Evolutionary conservation across 2,329 filamentous ascomycete species (phyloP).

Genomic region (Beauveria brongniartii): DNA sequence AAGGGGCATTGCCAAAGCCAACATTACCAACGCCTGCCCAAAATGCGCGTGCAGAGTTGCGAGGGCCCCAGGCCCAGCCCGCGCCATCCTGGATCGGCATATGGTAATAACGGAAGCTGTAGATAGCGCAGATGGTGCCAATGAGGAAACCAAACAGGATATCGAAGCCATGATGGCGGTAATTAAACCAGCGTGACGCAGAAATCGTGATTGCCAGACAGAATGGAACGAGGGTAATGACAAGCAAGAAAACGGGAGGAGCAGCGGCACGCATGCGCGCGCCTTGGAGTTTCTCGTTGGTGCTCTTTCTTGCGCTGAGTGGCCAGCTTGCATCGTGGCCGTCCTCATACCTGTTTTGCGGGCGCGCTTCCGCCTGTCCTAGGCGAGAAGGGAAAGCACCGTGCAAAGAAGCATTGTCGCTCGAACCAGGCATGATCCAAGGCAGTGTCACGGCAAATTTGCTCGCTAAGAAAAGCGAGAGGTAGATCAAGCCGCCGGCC

Average conservation of each 20-base stretch:
- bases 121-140: constrained; percentile 61
- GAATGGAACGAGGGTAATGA: constrained; percentile 62
- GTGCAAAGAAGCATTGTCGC: constrained; percentile 37
- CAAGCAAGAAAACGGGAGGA: constrained; percentile 70
- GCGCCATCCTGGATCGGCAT: constrained; percentile 64
- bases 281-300: constrained; percentile 27
- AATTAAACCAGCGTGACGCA: constrained; percentile 81
- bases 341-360: constrained; percentile 27
- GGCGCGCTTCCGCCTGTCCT: constrained; percentile 28
- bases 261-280: constrained; percentile 66
- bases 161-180: constrained; percentile 87
- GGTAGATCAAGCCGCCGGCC: constrained; percentile 74
- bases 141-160: constrained; percentile 79
- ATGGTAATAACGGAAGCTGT: constrained; percentile 81
- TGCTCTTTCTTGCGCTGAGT: constrained; percentile 20
- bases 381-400: constrained; percentile 68
- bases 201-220: constrained; percentile 71
- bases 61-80: constrained; percentile 83
- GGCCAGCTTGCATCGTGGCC: constrained; percentile 19
- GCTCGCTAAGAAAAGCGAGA: constrained; percentile 78
- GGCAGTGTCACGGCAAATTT: constrained; percentile 71
- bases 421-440: constrained; percentile 48
- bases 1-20: constrained; percentile 41
- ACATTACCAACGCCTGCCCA: constrained; percentile 63
- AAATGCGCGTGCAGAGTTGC: constrained; percentile 65